A percentile compares a stretch with the other conserved stretches of the same genome.
Evolutionary conservation across 257 asterid genomes (phyloP).

Genomic region (Echium plantagineum): DNA sequence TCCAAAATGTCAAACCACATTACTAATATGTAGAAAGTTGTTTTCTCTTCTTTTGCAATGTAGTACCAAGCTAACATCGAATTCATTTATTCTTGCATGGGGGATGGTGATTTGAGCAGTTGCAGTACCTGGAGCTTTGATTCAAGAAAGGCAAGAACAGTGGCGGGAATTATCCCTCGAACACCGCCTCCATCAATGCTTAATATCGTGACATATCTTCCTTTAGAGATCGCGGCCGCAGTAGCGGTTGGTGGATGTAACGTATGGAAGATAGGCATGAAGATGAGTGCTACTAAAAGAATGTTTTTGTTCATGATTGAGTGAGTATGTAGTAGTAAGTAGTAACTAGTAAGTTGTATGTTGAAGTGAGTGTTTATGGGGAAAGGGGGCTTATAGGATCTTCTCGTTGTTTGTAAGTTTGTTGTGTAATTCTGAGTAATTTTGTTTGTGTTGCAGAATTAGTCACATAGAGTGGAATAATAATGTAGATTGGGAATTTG

Average conservation of each 20-base stretch:
- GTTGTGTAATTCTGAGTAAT: neutral
- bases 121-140: neutral
- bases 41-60: too few relatives aligned
- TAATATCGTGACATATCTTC: neutral
- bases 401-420: too few relatives aligned
- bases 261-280: neutral
- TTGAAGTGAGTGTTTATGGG: neutral
- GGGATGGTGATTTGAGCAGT: too few relatives aligned
- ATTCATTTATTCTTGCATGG: too few relatives aligned
- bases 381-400: neutral
- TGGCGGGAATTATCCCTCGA: neutral
- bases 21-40: too few relatives aligned
- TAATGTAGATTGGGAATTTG: neutral
- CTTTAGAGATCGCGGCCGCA: neutral
- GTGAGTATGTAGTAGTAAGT: neutral
- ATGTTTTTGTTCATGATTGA: neutral
- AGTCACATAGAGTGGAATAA: neutral
- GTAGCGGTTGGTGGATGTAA: neutral
- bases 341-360: too few relatives aligned
- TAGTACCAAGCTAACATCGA: too few relatives aligned
- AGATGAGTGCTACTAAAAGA: neutral
- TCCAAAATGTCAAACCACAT: too few relatives aligned
- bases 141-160: neutral
- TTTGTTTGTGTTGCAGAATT: too few relatives aligned
- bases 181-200: neutral